These are phyloP conservation scores for Ogataea hybrid DNA, from an alignment of 1,139 yeast genomes.

Conservation along the genomic window DNA sequence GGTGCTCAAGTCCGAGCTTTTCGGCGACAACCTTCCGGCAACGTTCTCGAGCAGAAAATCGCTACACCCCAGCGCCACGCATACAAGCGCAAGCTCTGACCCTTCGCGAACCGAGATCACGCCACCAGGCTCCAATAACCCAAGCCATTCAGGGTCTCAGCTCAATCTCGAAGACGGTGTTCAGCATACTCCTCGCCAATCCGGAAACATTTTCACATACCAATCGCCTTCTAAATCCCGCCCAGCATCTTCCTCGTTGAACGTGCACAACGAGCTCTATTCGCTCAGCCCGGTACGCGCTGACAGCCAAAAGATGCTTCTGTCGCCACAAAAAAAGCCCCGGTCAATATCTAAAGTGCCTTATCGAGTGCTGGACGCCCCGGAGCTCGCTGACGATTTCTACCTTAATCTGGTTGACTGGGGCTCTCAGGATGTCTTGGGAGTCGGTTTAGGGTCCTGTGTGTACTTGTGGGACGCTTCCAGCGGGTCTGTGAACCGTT, in stretches of 20 bases:
- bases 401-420: slow-evolving; percentile 91
- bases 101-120: slow-evolving; percentile 24
- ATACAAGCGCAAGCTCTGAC: slow-evolving; percentile 17
- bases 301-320: slow-evolving; percentile 74
- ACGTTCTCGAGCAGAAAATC: slow-evolving; percentile 12
- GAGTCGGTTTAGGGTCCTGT: slow-evolving; percentile 86
- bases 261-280: slow-evolving; percentile 69
- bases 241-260: slow-evolving; percentile 55
- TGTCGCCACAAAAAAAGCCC: slow-evolving; percentile 80
- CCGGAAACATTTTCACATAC: slow-evolving; percentile 64
- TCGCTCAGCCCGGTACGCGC: slow-evolving; percentile 86
- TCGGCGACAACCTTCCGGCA: slow-evolving; percentile 76
- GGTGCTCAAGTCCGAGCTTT: slow-evolving; percentile 82
- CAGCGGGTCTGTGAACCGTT: slow-evolving; percentile 77
- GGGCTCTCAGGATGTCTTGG: slow-evolving; percentile 88
- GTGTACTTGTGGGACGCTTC: slow-evolving; percentile 92
- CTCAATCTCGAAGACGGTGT: slow-evolving; percentile 20
- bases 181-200: slow-evolving; percentile 49
- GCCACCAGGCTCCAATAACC: slow-evolving; percentile 27
- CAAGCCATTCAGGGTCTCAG: slow-evolving; percentile 22
- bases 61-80: slow-evolving; percentile 4
- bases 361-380: slow-evolving; percentile 92
- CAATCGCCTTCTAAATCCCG: slow-evolving; percentile 65
- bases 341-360: slow-evolving; percentile 84
- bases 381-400: slow-evolving; percentile 91